Base-by-base conservation (phyloP, 116 monocot genomes). In the Phalaenopsis hybrid region DNA sequence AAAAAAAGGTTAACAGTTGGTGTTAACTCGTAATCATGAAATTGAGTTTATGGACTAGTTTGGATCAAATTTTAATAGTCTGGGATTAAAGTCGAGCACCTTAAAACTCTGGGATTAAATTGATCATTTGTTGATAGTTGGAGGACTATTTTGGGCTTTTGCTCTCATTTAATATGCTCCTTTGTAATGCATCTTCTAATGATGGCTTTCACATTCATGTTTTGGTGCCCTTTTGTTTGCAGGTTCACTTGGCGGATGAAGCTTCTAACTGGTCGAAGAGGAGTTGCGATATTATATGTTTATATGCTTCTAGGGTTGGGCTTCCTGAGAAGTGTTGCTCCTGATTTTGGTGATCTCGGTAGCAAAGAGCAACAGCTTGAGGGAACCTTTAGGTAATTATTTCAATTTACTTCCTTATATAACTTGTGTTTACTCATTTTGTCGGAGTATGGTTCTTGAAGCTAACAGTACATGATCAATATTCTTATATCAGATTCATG, bases 171-270 rank as follows among this genome's bases (percentile, higher is more conserved):
- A 37, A 45, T n/a, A 45, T 75, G n/a, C 33, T 75, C 8, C n/a
- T 18, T 72, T 63, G 63, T 63, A 63, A 8, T 72, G 4, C 37
- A 37, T 16, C 15, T 34, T 72, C 10, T 72, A 72, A 34, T 72
- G 72, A 41, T 72, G 72, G 31, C 72, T 37, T 34, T 72, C 72
- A 37, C 41, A 72, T 75, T 45, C 46, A 44, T 28, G 28, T 51
- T 25, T 51, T 77, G 77, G 50, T 28, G 28, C 6, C 48, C 51
- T 28, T 31, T 25, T 13, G 20, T 52, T 52, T 77, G 77, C 69
- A 99, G 99, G 99, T 99, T 99, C 78, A 92, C 99, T 85, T 99
- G 99, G 99, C 92, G 99, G 87, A 99, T 99, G 99, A 93, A 95
- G 79, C 80, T 91, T 17, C 89, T 99, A 81, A 91, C 95, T 79